These are phyloP conservation scores for Fomitiporia mediterranea DNA, from an alignment of 1,284 basidiomycete species.

Conservation along the genomic window DNA sequence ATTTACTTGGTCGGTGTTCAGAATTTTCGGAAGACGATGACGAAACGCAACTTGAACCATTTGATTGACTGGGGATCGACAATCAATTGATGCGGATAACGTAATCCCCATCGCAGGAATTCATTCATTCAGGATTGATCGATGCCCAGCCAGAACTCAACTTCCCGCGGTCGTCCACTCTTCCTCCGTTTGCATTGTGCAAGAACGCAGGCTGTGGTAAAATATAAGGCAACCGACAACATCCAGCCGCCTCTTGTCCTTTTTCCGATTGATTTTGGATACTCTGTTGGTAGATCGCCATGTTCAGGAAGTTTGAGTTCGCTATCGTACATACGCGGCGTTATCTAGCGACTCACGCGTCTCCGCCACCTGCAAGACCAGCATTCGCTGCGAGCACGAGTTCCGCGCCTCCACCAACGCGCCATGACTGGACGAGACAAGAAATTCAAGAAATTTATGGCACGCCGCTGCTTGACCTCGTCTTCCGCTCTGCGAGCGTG, in stretches of 20 bases:
- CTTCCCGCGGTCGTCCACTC: too few species aligned
- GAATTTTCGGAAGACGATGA: background rate
- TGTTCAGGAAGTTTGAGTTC: slow-evolving; percentile 12
- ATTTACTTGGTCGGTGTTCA: too few species aligned
- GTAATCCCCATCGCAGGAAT: background rate
- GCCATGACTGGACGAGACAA: slow-evolving; percentile 59
- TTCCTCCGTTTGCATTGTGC: background rate
- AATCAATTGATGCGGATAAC: background rate
- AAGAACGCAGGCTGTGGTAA: too few species aligned
- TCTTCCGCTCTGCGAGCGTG: slow-evolving; percentile 78
- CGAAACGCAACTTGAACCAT: background rate
- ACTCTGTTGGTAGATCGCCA: background rate
- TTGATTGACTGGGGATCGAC: background rate
- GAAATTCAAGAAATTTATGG: slow-evolving; percentile 79
- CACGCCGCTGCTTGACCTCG: slow-evolving; percentile 78
- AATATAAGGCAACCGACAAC: too few species aligned
- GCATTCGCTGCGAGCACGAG: slow-evolving; percentile 16
- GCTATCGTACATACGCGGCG: slow-evolving; percentile 30
- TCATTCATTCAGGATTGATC: background rate
- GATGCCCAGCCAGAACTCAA: background rate
- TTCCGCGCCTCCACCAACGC: slow-evolving; percentile 29
- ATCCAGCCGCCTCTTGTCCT: too few species aligned
- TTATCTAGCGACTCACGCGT: slow-evolving; percentile 58
- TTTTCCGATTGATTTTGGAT: too few species aligned
- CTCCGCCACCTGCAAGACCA: slow-evolving; percentile 28